These are phyloP conservation scores for Penicillium sp. DNA, from an alignment of 2,329 filamentous ascomycete species.

Conservation along the genomic window DNA sequence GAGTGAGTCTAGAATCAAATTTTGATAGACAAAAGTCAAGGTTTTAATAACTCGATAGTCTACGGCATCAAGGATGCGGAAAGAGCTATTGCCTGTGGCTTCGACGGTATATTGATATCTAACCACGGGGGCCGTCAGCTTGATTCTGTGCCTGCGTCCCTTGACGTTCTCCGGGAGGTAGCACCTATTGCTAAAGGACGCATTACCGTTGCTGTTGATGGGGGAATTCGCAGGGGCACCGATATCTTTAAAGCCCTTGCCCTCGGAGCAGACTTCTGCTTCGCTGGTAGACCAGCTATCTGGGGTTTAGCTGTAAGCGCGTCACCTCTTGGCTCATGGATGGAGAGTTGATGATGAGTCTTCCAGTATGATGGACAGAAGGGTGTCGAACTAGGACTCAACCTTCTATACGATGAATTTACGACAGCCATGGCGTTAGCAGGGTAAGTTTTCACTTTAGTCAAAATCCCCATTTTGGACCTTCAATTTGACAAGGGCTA, in stretches of 20 bases:
- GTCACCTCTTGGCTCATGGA: background rate
- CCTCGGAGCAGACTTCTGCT: conserved; percentile 5
- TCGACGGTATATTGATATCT: conserved; percentile 8
- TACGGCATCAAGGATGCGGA: background rate
- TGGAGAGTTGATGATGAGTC: no score
- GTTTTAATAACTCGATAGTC: no score
- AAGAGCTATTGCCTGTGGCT: conserved; percentile 1
- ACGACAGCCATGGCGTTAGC: conserved; percentile 34
- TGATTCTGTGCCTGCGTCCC: conserved; percentile 8
- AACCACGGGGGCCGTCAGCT: conserved; percentile 12
- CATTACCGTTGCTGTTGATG: conserved; percentile 6
- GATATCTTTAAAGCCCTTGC: conserved; percentile 11
- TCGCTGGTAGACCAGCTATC: conserved; percentile 4
- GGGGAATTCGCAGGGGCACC: conserved; percentile 5
- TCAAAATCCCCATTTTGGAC: no score
- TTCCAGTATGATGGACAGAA: conserved; percentile 32
- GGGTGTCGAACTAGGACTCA: conserved; percentile 36
- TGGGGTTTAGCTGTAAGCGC: conserved; percentile 5
- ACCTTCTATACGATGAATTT: conserved; percentile 34
- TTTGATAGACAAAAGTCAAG: no score
- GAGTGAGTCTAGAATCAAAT: background rate
- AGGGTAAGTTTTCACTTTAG: conserved; percentile 21
- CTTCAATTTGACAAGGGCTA: no score
- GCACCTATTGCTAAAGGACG: background rate
- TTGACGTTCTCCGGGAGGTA: conserved; percentile 2